phyloP scores from a whole-genome alignment of 2,329 filamentous ascomycete species.

The Chaetomiaceae sp. region DNA sequence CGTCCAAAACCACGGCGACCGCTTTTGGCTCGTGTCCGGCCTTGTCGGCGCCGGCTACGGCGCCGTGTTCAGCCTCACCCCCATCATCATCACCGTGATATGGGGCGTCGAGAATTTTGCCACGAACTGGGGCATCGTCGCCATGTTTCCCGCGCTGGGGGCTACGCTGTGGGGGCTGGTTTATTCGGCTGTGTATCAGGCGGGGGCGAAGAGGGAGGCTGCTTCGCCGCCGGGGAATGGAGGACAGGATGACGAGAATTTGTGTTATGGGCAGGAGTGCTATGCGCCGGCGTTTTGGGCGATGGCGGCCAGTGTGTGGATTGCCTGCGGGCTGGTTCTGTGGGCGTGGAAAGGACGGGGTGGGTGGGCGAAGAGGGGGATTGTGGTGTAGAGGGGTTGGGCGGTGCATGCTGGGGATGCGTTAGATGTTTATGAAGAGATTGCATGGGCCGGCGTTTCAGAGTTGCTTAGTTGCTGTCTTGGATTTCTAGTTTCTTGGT shows the following conservation, averaged over 20 bases:
- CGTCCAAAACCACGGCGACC: constrained; percentile 67
- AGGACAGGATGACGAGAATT: constrained; percentile 46
- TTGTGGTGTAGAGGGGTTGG: constrained; percentile 50
- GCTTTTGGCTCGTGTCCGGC: constrained; percentile 82
- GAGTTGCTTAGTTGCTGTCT: no score
- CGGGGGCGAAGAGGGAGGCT: constrained; percentile 47
- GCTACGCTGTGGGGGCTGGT: constrained; percentile 86
- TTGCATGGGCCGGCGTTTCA: no score
- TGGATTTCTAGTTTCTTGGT: no score
- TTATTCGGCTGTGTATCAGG: constrained; percentile 79
- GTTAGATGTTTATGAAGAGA: no score
- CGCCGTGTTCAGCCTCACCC: constrained; percentile 81
- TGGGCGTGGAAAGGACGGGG: constrained; percentile 76
- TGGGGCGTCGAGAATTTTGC: constrained; percentile 99
- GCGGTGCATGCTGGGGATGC: no score
- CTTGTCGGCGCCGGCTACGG: constrained; percentile 89
- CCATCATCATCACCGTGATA: constrained; percentile 91
- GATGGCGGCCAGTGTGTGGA: constrained; percentile 73
- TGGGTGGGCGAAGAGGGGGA: constrained; percentile 72
- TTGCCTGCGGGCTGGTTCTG: constrained; percentile 66
- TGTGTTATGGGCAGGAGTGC: constrained; percentile 79
- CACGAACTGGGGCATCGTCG: constrained; percentile 95
- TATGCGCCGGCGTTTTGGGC: constrained; percentile 83
- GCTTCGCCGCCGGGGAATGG: no score
- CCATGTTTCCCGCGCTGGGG: constrained; percentile 82